phyloP scores from a whole-genome alignment of 305 asterid genomes.

The Solanum hybrid region DNA sequence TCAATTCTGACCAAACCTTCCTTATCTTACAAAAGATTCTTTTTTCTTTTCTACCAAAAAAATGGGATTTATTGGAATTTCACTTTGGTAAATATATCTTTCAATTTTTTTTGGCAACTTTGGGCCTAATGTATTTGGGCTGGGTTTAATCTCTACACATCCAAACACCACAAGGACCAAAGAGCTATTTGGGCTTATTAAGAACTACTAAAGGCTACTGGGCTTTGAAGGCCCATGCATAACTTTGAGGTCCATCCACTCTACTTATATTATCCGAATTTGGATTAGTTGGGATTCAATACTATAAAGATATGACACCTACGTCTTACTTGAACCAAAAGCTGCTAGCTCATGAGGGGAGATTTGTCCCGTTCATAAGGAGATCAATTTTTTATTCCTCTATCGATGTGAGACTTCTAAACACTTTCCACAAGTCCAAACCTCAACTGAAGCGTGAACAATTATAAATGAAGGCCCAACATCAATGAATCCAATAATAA shows the following conservation, averaged over 20 bases:
- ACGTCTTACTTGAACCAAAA: neutral
- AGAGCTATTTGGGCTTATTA: neutral
- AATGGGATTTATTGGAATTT: neutral
- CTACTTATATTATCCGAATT: neutral
- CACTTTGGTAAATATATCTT: neutral
- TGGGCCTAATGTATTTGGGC: neutral
- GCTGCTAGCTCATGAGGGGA: neutral
- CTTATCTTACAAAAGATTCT: neutral
- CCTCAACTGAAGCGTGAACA: neutral
- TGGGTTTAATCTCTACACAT: neutral
- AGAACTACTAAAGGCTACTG: neutral
- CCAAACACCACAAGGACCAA: neutral
- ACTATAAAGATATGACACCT: neutral
- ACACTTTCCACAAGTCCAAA: neutral
- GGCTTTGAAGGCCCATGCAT: neutral
- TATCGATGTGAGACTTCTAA: neutral
- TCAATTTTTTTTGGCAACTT: neutral
- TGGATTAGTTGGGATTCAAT: neutral
- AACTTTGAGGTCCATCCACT: neutral
- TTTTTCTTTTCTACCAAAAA: neutral
- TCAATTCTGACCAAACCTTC: neutral
- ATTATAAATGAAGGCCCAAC: too few relatives aligned
- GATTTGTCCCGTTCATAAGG: neutral
- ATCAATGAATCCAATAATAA: too few relatives aligned
- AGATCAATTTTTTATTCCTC: rapidly evolving